Evolutionary conservation across 2,329 filamentous ascomycete genomes (phyloP).

Genomic region (Ploettnerulaceae sp.): DNA sequence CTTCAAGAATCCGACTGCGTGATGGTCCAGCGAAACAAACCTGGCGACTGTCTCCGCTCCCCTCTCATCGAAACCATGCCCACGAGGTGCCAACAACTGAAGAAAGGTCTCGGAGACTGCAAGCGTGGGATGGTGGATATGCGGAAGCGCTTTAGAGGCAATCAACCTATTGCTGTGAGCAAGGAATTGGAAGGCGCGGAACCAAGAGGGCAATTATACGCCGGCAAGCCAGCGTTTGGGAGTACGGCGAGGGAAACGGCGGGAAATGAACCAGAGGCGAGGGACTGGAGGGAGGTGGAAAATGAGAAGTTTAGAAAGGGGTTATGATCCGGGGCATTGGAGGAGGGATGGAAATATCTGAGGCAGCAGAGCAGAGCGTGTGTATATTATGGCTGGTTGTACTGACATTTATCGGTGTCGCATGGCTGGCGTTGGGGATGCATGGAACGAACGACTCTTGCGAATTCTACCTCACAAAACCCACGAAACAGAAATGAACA

Average conservation of each 20-base stretch:
- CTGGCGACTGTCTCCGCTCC: constrained; percentile 80
- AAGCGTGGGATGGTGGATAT: constrained; percentile 96
- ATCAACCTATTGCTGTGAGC: constrained; percentile 69
- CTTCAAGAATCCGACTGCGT: constrained; percentile 96
- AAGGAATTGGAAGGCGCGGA: constrained; percentile 52
- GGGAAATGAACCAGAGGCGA: constrained; percentile 58
- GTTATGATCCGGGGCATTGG: background rate
- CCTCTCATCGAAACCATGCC: constrained; percentile 80
- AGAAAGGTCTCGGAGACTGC: constrained; percentile 90
- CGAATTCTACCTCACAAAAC: too few species aligned
- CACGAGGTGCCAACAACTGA: constrained; percentile 83
- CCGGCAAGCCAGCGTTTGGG: constrained; percentile 65
- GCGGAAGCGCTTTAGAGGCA: constrained; percentile 96
- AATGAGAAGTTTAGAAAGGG: constrained; percentile 53
- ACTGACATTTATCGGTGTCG: background rate
- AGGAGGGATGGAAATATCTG: background rate
- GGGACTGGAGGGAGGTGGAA: constrained; percentile 61
- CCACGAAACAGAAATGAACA: too few species aligned
- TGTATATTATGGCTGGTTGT: background rate
- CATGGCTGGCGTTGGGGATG: background rate
- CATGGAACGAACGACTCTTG: background rate
- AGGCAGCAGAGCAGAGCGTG: background rate
- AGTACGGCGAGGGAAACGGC: constrained; percentile 60
- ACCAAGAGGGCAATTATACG: constrained; percentile 66
- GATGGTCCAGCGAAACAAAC: constrained; percentile 81